Base-by-base conservation (phyloP, 306 rosid genomes). In the Vigna reflexopilosa region DNA sequence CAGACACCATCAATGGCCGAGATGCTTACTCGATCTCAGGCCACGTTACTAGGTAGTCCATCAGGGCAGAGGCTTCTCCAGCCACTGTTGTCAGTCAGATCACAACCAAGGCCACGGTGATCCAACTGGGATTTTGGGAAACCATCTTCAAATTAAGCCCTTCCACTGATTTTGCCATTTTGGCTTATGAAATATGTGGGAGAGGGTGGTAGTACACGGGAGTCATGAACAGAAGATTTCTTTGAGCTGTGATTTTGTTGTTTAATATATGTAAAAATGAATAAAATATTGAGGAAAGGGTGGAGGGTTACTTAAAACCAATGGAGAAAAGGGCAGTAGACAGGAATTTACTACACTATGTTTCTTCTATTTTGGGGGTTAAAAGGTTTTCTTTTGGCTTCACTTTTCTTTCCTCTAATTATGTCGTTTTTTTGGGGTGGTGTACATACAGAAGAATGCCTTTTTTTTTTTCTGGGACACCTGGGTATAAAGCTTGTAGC, bases 21-120 rank as follows among this genome's bases (percentile, higher is more conserved):
- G 96, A 95, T 95, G 99, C 97, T 95, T 30, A 87, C 97, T 70
- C 96, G 97, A 79, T 95, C 99, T 73, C 99, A 95, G 79, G 96
- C 92, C 67, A 88, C 80, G 77, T 78, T 86, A 70, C 87, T 92
- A 51, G 93, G 96, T 44, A 95, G 97, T 76, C 92, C 97, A 50
- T 89, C 97, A 4, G 83, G 91, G 61, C 98, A 88, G 89, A 88
- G 95, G 87, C 93, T 89, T 77, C 80, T 91, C 50, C 97, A 91
- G 77, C 97, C 98, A 44, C 77, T 92, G 40, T 72, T 80, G 80
- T 85, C 93, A 28, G 76, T 51, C 55, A 77, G 90, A 54, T 88
- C 93, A 65, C 96, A 88, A 81, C 93, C 93, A n/a, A 93, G 81
- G 82, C 96, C 94, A 26, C 87, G 99, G 97, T 93, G 86, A 83